Evolutionary conservation across 768 basidiomycete genomes (phyloP).

Genomic region (Hericium coralloides): DNA sequence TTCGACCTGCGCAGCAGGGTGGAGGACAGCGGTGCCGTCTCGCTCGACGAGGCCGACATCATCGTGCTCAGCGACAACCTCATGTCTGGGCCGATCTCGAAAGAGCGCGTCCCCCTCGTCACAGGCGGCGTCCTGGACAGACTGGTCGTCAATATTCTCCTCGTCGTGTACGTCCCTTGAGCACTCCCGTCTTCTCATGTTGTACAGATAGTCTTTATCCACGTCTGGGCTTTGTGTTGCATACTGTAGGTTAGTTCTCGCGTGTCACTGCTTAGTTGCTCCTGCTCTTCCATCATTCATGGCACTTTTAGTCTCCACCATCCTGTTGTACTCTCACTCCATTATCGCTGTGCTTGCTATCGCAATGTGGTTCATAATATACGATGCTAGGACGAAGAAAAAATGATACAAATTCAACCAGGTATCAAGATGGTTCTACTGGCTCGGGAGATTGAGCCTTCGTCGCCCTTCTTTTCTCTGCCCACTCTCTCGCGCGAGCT

Average conservation of each 20-base stretch:
- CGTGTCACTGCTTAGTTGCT: not conserved
- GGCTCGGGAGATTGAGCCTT: not conserved
- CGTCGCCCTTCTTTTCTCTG: not conserved
- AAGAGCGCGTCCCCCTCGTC: constrained; percentile 63
- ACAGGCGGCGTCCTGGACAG: constrained; percentile 60
- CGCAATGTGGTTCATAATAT: not conserved
- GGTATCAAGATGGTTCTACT: not conserved
- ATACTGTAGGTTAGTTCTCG: not conserved
- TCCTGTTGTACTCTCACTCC: not conserved
- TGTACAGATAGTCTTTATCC: not conserved
- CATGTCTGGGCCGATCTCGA: constrained; percentile 38
- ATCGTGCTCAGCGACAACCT: constrained; percentile 47
- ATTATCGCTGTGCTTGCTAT: not conserved
- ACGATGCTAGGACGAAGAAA: not conserved
- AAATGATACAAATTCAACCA: not conserved
- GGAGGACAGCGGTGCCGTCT: constrained; percentile 59
- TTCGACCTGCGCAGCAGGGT: constrained; percentile 42
- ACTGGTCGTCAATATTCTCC: constrained; percentile 64
- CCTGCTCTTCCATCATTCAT: not conserved
- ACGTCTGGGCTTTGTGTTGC: not conserved
- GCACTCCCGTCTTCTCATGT: not conserved
- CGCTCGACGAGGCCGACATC: constrained; percentile 55
- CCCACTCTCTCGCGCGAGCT: not conserved
- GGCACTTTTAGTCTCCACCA: not conserved
- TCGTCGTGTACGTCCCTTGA: constrained; percentile 64